Evolutionary conservation across 2,329 filamentous ascomycete species (phyloP).

Genomic region (Aspergillus alliaceus): DNA sequence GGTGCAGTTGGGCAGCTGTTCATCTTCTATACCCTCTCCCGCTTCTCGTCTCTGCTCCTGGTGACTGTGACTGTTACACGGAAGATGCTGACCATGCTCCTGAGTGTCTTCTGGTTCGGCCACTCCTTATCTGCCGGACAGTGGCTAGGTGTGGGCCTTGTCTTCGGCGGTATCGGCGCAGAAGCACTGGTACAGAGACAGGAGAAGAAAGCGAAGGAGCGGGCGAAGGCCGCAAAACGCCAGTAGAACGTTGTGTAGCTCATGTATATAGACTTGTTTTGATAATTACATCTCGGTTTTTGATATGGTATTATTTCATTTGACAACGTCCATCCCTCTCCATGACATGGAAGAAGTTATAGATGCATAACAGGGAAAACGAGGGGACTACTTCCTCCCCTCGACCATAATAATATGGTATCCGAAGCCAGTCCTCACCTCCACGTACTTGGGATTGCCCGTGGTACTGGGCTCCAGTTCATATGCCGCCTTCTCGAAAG

Average conservation of each 20-base stretch:
- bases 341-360: background rate
- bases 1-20: constrained; percentile 95
- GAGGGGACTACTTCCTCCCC: constrained; percentile 53
- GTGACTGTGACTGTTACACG: constrained; percentile 96
- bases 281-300: background rate
- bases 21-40: constrained; percentile 93
- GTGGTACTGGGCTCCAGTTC: constrained; percentile 62
- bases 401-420: constrained; percentile 71
- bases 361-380: background rate
- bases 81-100: constrained; percentile 99
- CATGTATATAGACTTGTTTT: constrained; percentile 4
- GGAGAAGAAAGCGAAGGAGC: constrained; percentile 81
- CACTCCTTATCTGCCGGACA: constrained; percentile 85
- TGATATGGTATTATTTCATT: background rate
- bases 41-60: constrained; percentile 86
- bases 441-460: constrained; percentile 59
- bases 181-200: constrained; percentile 78
- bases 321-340: background rate
- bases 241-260: constrained; percentile 17
- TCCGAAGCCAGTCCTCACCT: constrained; percentile 64
- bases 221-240: constrained; percentile 52
- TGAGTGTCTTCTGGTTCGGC: constrained; percentile 92
- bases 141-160: constrained; percentile 86
- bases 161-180: constrained; percentile 92
- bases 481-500: constrained; percentile 64